Evolutionary conservation across 345 rosid genomes (phyloP).

Genomic region (thale cress (Arabidopsis thaliana)): DNA sequence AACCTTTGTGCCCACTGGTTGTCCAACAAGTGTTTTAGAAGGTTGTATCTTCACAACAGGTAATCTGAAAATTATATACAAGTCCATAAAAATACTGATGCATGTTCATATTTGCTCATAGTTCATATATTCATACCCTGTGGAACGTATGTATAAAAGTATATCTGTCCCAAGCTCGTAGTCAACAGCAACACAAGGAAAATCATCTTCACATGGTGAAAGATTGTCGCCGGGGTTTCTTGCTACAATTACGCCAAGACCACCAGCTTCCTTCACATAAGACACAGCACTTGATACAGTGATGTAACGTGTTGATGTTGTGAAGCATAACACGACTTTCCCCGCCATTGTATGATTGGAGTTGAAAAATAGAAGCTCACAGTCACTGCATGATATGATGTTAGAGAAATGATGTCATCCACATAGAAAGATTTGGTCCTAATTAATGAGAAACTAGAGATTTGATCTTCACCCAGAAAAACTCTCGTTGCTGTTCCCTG

Average conservation of each 20-base stretch:
- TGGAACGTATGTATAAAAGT: slow-evolving; percentile 49
- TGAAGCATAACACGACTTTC: slow-evolving; percentile 46
- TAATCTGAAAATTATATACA: slow-evolving; percentile 16
- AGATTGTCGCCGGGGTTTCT: slow-evolving; percentile 35
- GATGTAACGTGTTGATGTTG: slow-evolving; percentile 19
- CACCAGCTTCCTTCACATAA: slow-evolving; percentile 48
- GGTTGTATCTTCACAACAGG: slow-evolving; percentile 39
- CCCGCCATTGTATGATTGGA: slow-evolving; percentile 36
- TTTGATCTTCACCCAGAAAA: slow-evolving; percentile 25
- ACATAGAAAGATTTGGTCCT: background rate
- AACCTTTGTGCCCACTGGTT: slow-evolving; percentile 40
- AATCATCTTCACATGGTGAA: slow-evolving; percentile 42
- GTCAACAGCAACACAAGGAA: slow-evolving; percentile 51
- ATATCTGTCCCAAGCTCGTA: slow-evolving; percentile 48
- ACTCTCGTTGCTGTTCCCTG: slow-evolving; percentile 37
- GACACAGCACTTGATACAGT: slow-evolving; percentile 37
- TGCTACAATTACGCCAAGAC: slow-evolving; percentile 51
- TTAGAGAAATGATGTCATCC: background rate
- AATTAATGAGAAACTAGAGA: background rate
- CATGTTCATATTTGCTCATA: background rate
- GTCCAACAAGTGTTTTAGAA: slow-evolving; percentile 30
- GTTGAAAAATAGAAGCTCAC: slow-evolving; percentile 30
- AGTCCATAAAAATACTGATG: background rate
- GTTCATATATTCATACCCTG: slow-evolving; percentile 34
- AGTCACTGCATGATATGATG: slow-evolving; percentile 14